Evolutionary conservation across 1,284 basidiomycete genomes (phyloP).

Genomic region (Tetrapyrgos nigripes): DNA sequence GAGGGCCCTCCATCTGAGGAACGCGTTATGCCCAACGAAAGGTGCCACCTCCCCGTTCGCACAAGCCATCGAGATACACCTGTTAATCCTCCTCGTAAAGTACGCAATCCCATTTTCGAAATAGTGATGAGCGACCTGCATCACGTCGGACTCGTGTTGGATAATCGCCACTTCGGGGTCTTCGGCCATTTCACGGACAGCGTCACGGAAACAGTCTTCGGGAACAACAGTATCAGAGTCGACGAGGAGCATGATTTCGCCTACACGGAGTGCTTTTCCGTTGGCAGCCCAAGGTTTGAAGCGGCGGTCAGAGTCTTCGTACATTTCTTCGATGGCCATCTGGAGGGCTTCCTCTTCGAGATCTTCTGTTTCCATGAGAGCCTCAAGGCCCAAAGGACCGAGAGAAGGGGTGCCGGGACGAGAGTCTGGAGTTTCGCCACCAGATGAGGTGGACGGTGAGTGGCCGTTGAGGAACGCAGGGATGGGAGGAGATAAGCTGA

Average conservation of each 20-base stretch:
- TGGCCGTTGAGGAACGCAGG: background rate
- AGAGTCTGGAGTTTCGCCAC: background rate
- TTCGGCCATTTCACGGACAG: constrained; percentile 78
- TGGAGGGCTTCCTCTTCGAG: constrained; percentile 15
- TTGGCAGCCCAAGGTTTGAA: constrained; percentile 68
- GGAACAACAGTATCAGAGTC: constrained; percentile 88
- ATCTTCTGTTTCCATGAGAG: constrained; percentile 10
- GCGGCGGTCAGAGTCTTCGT: background rate
- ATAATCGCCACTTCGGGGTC: constrained; percentile 80
- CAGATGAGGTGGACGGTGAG: background rate
- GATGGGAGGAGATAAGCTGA: background rate
- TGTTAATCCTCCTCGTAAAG: constrained; percentile 78
- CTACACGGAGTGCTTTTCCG: constrained; percentile 61
- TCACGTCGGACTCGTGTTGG: constrained; percentile 83
- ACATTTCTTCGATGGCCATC: constrained; percentile 19
- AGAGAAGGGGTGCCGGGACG: background rate
- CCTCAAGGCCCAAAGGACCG: constrained; percentile 6
- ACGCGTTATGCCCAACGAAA: constrained; percentile 89
- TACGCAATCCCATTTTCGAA: constrained; percentile 85
- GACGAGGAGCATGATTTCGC: constrained; percentile 72
- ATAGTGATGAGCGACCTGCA: constrained; percentile 84
- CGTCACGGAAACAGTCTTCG: constrained; percentile 84
- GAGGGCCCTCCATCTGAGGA: constrained; percentile 82
- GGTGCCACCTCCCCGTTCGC: constrained; percentile 85
- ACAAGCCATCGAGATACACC: constrained; percentile 63